phyloP scores from a whole-genome alignment of 176 grass and related monocot genomes.

The Poa annua region DNA sequence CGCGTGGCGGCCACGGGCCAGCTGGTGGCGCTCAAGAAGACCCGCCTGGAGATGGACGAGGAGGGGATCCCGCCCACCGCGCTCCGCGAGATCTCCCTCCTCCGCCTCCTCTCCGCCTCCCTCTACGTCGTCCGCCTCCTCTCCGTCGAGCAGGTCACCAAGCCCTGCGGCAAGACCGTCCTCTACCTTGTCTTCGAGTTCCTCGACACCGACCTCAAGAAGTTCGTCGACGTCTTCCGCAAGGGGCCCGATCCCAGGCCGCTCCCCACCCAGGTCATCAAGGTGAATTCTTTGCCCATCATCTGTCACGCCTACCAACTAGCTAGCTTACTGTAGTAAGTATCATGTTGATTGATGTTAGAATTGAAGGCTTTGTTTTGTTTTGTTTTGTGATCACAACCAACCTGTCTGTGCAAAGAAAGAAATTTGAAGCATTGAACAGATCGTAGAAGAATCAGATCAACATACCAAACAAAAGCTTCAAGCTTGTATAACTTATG shows the following conservation, averaged over 20 bases:
- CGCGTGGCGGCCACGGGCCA: constrained; percentile 54
- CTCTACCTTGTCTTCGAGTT: constrained; percentile 97
- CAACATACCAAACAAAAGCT: neutral
- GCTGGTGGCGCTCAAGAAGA: constrained; percentile 73
- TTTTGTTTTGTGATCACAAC: neutral
- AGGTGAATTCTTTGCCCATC: constrained; percentile 29
- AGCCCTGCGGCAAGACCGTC: constrained; percentile 64
- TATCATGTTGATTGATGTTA: neutral
- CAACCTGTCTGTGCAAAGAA: neutral
- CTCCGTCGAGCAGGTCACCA: constrained; percentile 72
- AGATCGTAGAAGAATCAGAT: neutral
- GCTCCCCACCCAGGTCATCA: constrained; percentile 58
- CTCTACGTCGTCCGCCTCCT: constrained; percentile 93
- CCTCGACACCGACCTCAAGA: constrained; percentile 91
- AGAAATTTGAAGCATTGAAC: neutral
- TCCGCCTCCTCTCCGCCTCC: constrained; percentile 78
- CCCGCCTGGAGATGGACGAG: constrained; percentile 91
- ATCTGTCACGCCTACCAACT: neutral
- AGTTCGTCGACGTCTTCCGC: constrained; percentile 72
- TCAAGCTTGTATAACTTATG: neutral
- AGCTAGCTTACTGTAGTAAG: neutral
- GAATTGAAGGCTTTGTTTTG: neutral
- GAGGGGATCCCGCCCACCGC: constrained; percentile 94
- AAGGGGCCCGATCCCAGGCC: constrained; percentile 53
- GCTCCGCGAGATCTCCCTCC: constrained; percentile 91